These are phyloP conservation scores for Pecoramyces ruminantium DNA, from an alignment of 192 early-diverging fungal genomes.

Conservation along the genomic window DNA sequence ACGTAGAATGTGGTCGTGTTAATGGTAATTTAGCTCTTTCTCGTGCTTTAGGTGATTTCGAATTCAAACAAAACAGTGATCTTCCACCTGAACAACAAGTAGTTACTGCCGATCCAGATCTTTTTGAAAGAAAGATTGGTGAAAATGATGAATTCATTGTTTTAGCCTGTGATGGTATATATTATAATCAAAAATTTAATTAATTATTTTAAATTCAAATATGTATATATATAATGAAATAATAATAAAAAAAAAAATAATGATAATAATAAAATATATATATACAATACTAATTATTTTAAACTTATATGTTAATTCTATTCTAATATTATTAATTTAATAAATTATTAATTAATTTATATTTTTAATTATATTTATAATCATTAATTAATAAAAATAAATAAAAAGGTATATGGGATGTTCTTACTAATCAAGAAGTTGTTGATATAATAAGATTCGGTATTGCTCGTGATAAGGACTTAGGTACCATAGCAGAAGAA, in stretches of 20 bases:
- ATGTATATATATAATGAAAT: background rate
- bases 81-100: conserved; percentile 75
- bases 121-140: conserved; percentile 34
- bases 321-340: too few relatives aligned
- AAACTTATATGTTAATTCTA: too few relatives aligned
- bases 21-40: conserved; percentile 98
- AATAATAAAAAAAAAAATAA: too few relatives aligned
- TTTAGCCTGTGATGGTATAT: conserved; percentile 81
- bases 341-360: background rate
- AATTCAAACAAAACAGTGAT: conserved; percentile 80
- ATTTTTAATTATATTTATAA: background rate
- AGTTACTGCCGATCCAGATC: conserved; percentile 83
- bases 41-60: conserved; percentile 94
- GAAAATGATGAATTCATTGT: conserved; percentile 84
- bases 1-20: conserved; percentile 95
- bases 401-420: conserved; percentile 89
- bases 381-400: background rate
- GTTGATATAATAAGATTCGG: conserved; percentile 65
- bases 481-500: conserved; percentile 61
- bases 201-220: too few relatives aligned
- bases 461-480: conserved; percentile 36
- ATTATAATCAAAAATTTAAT: background rate
- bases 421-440: conserved; percentile 70
- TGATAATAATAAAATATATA: too few relatives aligned
- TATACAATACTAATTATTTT: too few relatives aligned